Base-by-base conservation (phyloP, 2,329 filamentous ascomycete species). In the Penicillium italicum region DNA sequence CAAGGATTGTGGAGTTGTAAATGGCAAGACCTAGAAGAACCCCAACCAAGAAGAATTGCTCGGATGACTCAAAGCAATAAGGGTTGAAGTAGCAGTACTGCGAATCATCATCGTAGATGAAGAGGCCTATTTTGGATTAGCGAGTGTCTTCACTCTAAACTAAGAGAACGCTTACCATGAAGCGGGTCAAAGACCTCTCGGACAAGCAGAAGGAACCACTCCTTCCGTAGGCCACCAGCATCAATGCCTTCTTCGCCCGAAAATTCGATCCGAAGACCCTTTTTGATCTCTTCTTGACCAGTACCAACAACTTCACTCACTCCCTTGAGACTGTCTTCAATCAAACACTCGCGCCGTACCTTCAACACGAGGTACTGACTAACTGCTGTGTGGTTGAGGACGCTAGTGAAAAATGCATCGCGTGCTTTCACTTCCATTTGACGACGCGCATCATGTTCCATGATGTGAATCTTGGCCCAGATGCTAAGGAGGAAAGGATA, bases 81-180 rank as follows among this genome's bases (percentile, higher is more conserved):
- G 91, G 89, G 69, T 96, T 96, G 77, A 97, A 97, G 73, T 96
- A 97, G 74, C 92, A 96, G 69, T 89, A 91, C 44, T 85, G 84
- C 3, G 91, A 96, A 66, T 96, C 91, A 49, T 96, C 90, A 60
- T 96, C 92, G 72, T 96, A 96, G 8, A 89, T 78, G 70, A 97
- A 97, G 74, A 97, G 85, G n/a, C 91, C 90, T 92, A 43, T 37
- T 10, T 46, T 28, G 12, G 16, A 38, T 64, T 36, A 52, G 37
- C 42, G 12, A 57, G 53, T 52, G 53, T 34, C 16, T 43, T 31
- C 28, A 41, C 47, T 26, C 26, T 52, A 36, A 30, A 1, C 38
- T 20, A 5, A 30, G 36, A 59, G 49, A 52, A 41, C 34, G 75
- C 85, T 66, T 80, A 91, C 89, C 90, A 76, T 96, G 89, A 63